Conservation (phyloP, 768 basidiomycete species). For the Chalciporus piperatus region DNA sequence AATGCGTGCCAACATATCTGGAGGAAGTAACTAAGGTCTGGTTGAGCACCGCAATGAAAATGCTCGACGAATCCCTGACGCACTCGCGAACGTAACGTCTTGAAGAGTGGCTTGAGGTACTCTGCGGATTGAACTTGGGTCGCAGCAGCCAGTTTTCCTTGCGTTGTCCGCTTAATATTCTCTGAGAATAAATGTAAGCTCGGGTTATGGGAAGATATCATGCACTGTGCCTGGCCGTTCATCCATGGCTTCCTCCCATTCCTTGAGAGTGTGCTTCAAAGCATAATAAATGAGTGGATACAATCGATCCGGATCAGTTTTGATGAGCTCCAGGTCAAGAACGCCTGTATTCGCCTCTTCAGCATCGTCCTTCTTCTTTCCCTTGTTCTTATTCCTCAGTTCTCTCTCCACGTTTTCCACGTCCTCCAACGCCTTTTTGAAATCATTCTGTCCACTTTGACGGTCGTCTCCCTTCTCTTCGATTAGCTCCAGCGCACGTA, state of each 20-base stretch:
- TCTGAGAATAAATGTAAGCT: constrained; percentile 43
- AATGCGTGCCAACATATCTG: constrained; percentile 81
- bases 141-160: constrained; percentile 92
- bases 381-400: constrained; percentile 52
- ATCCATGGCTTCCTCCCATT: constrained; percentile 96
- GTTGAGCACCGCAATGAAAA: constrained; percentile 10
- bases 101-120: constrained; percentile 96
- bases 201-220: background rate
- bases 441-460: constrained; percentile 90
- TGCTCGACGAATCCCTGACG: constrained; percentile 26
- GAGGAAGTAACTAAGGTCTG: constrained; percentile 60
- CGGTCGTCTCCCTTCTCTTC: constrained; percentile 84
- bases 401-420: constrained; percentile 77
- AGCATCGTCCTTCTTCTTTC: constrained; percentile 60
- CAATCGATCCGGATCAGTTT: constrained; percentile 89
- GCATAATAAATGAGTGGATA: constrained; percentile 98
- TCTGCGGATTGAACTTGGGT: constrained; percentile 95
- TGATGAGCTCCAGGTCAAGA: constrained; percentile 78
- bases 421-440: constrained; percentile 85
- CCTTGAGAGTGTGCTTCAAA: constrained; percentile 86
- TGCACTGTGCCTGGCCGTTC: constrained; percentile 71
- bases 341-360: constrained; percentile 51
- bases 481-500: constrained; percentile 92
- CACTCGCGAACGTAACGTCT: constrained; percentile 82
- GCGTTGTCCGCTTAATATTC: constrained; percentile 79